Base-by-base conservation (phyloP, 2,329 filamentous ascomycete species). In the Penicillium sp. region DNA sequence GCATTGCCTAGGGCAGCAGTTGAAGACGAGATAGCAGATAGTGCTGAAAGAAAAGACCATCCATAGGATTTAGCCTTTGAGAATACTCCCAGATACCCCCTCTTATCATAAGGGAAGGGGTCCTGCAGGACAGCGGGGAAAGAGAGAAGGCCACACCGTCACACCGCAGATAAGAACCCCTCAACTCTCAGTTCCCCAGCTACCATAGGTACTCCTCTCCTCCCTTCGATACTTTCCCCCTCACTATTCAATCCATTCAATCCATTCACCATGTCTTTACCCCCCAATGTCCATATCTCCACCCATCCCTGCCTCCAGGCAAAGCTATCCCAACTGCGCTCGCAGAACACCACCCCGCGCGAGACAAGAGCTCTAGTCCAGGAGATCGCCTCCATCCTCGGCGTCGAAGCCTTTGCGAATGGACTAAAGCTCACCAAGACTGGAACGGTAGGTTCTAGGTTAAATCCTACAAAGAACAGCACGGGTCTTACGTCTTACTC, bases 311-410 rank as follows among this genome's bases (percentile, higher is more conserved):
- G 90, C 74, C 81, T 97, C 34, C 80, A 83, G 64, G 90, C 89
- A 62, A 97, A 97, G 80, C 85, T 97, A 65, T 92, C 89, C 62
- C 90, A 94, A 76, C 84, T 97, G 40, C 88, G 93, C 54, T 94
- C 90, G 33, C 80, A 84, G 50, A 80, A 78, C 34, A 85, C 89
- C 44, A 83, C 80, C 52, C 80, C 90, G 3, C 82, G 86, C 53
- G 90, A 96, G 49, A 91, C 90, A 61, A 91, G 92, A 74, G 75
- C 82, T 7, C 80, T 97, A 42, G 84, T 97, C 55, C 86, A 96
- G 69, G 92, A 97, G 58, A 95, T 97, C 56, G 78, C 90, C 7
- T 80, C 90, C 32, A 89, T 97, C 54, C 76, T 97, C 17, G 89
- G 85, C 39, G 89, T 86, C 56, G 92, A 97, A 72, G 91, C 93